Conservation (phyloP, 768 basidiomycete species). For the Cyclocybe cylindracea region DNA sequence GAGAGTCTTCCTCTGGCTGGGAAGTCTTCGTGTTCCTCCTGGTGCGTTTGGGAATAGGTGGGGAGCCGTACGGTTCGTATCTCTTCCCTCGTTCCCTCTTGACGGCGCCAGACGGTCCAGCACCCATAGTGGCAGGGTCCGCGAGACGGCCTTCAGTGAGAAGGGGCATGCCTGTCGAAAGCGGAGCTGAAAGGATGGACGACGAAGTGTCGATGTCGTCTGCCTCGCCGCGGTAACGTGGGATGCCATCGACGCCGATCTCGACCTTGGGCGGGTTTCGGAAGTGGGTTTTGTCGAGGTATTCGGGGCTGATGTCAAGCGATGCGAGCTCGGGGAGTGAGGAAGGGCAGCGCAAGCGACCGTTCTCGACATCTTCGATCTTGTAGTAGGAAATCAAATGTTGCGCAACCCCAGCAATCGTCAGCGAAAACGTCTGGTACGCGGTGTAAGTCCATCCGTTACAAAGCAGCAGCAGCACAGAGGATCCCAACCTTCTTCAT, state of each 20-base stretch:
- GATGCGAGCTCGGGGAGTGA: conserved; percentile 85
- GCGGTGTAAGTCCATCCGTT: conserved; percentile 1
- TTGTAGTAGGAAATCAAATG: conserved; percentile 96
- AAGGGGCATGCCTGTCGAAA: conserved; percentile 45
- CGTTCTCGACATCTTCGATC: conserved; percentile 86
- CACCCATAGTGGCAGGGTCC: conserved; percentile 23
- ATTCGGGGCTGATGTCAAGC: conserved; percentile 84
- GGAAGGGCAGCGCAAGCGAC: conserved; percentile 85
- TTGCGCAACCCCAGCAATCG: conserved; percentile 81
- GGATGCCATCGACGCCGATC: conserved; percentile 78
- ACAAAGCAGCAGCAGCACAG: conserved; percentile 1
- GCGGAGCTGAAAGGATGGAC: conserved; percentile 37
- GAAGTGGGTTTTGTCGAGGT: conserved; percentile 89
- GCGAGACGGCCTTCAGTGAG: conserved; percentile 46
- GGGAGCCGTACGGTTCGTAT: conserved; percentile 41
- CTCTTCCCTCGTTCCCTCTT: conserved; percentile 41
- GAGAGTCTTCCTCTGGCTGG: conserved; percentile 14
- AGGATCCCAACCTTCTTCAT: conserved; percentile 86
- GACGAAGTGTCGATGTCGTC: conserved; percentile 63
- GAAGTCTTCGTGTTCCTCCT: conserved; percentile 34
- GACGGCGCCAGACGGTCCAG: too few relatives aligned
- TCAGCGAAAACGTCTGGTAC: conserved; percentile 85
- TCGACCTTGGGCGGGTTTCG: conserved; percentile 90
- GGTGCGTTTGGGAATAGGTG: conserved; percentile 31
- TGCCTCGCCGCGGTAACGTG: conserved; percentile 81